phyloP scores from a whole-genome alignment of 2,329 filamentous ascomycete species.

The Fusarium zealandicum region DNA sequence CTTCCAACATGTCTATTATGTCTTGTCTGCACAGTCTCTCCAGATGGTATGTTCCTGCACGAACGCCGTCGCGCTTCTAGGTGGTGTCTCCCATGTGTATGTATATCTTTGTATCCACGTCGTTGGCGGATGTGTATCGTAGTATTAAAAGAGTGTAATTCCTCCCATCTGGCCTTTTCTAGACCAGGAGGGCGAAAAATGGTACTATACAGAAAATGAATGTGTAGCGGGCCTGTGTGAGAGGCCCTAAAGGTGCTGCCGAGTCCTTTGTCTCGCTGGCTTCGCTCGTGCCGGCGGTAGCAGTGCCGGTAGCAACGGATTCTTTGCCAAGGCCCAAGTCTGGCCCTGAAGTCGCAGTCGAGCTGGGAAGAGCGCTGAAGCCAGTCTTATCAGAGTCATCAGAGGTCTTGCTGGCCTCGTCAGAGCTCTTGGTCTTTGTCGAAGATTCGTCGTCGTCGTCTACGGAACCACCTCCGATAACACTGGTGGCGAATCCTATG shows the following conservation, averaged over 20 bases:
- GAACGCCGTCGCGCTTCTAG: constrained; percentile 24
- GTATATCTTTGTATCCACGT: constrained; percentile 15
- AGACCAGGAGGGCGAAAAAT: constrained; percentile 38
- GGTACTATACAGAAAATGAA: constrained; percentile 41
- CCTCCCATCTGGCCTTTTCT: constrained; percentile 18
- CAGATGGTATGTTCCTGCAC: constrained; percentile 13
- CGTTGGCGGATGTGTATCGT: constrained; percentile 13
- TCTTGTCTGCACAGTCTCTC: constrained; percentile 6
- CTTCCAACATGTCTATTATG: constrained; percentile 11
- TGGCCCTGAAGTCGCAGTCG: constrained; percentile 23
- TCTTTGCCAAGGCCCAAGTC: constrained; percentile 38
- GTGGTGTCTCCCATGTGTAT: constrained; percentile 23
- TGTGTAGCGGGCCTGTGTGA: constrained; percentile 33
- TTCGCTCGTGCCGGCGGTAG: constrained; percentile 26
- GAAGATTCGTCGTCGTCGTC: constrained; percentile 10
- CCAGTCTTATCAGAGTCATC: constrained; percentile 21
- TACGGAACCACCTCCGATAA: constrained; percentile 19
- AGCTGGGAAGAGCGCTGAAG: constrained; percentile 19
- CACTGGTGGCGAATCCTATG: constrained; percentile 35
- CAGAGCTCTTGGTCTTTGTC: constrained; percentile 17
- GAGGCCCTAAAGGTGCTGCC: constrained; percentile 25
- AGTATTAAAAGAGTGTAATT: constrained; percentile 43
- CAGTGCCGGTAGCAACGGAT: constrained; percentile 33
- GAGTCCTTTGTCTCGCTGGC: constrained; percentile 37
- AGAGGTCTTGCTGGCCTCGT: constrained; percentile 23